A percentile compares a stretch with the other conserved stretches of the same genome.
These are phyloP conservation scores for Eimeria zaria DNA, from an alignment of 169 alveolate species.

Conservation along the genomic window DNA sequence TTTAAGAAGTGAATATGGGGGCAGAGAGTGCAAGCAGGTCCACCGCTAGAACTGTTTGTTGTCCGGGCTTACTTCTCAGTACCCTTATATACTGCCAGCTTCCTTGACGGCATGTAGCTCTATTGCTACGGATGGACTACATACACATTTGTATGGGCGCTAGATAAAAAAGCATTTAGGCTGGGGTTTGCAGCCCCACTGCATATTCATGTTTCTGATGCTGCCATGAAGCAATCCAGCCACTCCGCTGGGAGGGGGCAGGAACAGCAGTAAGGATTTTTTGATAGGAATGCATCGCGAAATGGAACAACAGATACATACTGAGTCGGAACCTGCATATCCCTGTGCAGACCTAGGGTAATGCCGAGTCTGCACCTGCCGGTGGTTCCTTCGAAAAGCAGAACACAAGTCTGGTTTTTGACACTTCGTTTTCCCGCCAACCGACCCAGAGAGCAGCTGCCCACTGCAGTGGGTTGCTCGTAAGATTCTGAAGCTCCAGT, in stretches of 20 bases:
- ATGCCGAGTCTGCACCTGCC: slow-evolving; percentile 81
- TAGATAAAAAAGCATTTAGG: slow-evolving; percentile 42
- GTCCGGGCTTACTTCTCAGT: neutral
- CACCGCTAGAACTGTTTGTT: neutral
- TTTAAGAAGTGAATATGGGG: neutral
- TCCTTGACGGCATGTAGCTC: neutral
- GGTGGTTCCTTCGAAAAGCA: slow-evolving; percentile 63
- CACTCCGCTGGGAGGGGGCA: slow-evolving; percentile 84
- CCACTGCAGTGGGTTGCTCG: slow-evolving; percentile 71
- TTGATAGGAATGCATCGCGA: slow-evolving; percentile 75
- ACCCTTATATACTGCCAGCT: neutral
- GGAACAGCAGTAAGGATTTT: slow-evolving; percentile 77
- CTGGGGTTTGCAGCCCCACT: slow-evolving; percentile 9
- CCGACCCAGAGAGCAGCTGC: slow-evolving; percentile 81
- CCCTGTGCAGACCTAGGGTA: slow-evolving; percentile 82
- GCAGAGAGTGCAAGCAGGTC: neutral
- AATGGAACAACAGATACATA: slow-evolving; percentile 77
- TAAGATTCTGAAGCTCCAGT: slow-evolving; percentile 5
- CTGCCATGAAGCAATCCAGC: slow-evolving; percentile 82
- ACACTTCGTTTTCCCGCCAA: slow-evolving; percentile 67
- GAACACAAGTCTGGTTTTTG: slow-evolving; percentile 80
- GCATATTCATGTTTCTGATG: slow-evolving; percentile 36
- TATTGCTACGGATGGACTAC: neutral
- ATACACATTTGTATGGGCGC: neutral
- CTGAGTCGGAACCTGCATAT: slow-evolving; percentile 84